phyloP scores from a whole-genome alignment of 1,284 basidiomycete genomes.

The Takashimella tepidaria region DNA sequence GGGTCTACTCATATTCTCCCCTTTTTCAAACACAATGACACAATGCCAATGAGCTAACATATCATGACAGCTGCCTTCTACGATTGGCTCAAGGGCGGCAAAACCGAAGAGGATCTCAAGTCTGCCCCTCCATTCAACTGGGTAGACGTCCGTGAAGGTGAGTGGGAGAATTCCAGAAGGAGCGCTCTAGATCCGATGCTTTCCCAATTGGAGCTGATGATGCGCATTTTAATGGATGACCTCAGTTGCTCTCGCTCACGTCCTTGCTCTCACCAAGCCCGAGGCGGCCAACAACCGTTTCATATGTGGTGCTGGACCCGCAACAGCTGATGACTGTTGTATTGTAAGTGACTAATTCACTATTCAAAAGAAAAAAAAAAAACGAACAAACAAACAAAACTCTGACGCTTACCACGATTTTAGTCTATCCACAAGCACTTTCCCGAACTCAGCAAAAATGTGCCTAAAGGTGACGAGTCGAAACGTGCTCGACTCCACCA shows the following conservation, averaged over 20 bases:
- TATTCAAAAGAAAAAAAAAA: background rate
- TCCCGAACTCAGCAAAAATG: constrained; percentile 29
- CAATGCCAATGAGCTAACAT: constrained; percentile 13
- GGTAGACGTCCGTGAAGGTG: constrained; percentile 56
- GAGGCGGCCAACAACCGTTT: constrained; percentile 62
- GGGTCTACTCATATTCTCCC: background rate
- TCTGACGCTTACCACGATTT: background rate
- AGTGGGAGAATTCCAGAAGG: too few species aligned
- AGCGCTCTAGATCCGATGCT: too few species aligned
- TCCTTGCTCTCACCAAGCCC: constrained; percentile 53
- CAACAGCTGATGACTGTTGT: constrained; percentile 32
- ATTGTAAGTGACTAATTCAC: constrained; percentile 18
- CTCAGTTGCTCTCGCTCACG: constrained; percentile 56
- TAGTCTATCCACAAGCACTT: constrained; percentile 27
- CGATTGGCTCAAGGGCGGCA: constrained; percentile 45
- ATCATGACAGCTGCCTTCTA: constrained; percentile 36
- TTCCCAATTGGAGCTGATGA: too few species aligned
- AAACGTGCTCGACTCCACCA: constrained; percentile 19
- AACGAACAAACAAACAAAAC: too few species aligned
- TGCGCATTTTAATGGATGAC: background rate
- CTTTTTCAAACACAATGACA: background rate
- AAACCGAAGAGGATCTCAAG: constrained; percentile 43
- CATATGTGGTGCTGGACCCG: constrained; percentile 50
- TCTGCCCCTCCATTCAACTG: constrained; percentile 45
- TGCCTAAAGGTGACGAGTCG: constrained; percentile 35